Conservation (phyloP, 805 yeast species). For the Nakazawaea ishiwadae region DNA sequence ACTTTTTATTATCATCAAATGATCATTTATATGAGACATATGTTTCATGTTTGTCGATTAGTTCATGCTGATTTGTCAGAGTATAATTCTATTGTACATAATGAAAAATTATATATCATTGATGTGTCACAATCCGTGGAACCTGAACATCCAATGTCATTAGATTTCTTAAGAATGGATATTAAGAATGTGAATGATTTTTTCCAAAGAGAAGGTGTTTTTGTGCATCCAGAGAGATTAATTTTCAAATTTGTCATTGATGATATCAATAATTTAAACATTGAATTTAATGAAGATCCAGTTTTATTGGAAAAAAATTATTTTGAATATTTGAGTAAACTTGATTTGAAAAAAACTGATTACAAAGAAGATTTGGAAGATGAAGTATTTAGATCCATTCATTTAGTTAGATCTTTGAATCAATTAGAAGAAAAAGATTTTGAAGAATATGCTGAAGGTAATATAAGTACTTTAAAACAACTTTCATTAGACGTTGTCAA, state of each 20-base stretch:
- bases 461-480: constrained; percentile 65
- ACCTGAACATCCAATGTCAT: constrained; percentile 95
- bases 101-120: constrained; percentile 73
- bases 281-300: constrained; percentile 34
- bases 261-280: constrained; percentile 29
- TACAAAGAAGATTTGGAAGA: constrained; percentile 62
- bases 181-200: constrained; percentile 92
- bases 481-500: constrained; percentile 41
- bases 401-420: constrained; percentile 73
- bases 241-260: constrained; percentile 76
- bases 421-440: constrained; percentile 89
- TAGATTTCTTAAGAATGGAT: constrained; percentile 95
- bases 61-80: constrained; percentile 98
- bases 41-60: constrained; percentile 83
- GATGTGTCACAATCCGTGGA: constrained; percentile 98
- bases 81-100: constrained; percentile 85
- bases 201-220: constrained; percentile 68
- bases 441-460: constrained; percentile 71
- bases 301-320: constrained; percentile 21
- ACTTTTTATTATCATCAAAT: constrained; percentile 69
- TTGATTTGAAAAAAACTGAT: constrained; percentile 54
- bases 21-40: constrained; percentile 77
- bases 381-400: constrained; percentile 79
- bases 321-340: constrained; percentile 35
- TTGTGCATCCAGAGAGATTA: constrained; percentile 74